Conservation (phyloP, 1,139 yeast genomes). For the Debaryomyces sp. region DNA sequence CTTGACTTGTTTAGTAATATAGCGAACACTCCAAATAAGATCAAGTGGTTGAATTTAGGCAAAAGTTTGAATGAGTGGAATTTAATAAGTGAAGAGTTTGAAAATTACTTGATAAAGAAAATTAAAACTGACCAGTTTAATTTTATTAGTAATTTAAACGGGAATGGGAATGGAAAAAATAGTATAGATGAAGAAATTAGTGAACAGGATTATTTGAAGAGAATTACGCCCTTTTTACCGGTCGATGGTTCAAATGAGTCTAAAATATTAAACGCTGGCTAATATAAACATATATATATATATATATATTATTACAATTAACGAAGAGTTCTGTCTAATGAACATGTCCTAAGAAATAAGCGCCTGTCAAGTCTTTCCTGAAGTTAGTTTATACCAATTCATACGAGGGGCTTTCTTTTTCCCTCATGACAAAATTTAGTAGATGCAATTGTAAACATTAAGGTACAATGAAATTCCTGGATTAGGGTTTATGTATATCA, state of each 20-base stretch:
- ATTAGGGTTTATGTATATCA: background rate
- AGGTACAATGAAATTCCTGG: background rate
- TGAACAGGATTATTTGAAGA: slow-evolving; percentile 40
- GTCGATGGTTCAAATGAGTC: slow-evolving; percentile 43
- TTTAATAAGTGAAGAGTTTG: slow-evolving; percentile 57
- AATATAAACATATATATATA: slow-evolving; percentile 6
- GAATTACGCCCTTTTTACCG: slow-evolving; percentile 44
- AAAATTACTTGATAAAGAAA: slow-evolving; percentile 48
- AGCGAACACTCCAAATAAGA: slow-evolving; percentile 11
- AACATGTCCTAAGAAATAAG: background rate
- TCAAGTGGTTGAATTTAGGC: slow-evolving; percentile 47
- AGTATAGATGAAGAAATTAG: slow-evolving; percentile 16
- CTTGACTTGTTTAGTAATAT: slow-evolving; percentile 5
- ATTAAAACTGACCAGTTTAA: slow-evolving; percentile 41
- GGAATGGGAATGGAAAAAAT: slow-evolving; percentile 6
- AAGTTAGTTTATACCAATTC: too few species aligned
- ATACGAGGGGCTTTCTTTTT: too few species aligned
- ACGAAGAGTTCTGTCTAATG: background rate
- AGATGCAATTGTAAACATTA: background rate
- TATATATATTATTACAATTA: background rate
- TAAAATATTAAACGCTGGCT: slow-evolving; percentile 42
- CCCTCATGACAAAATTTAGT: too few species aligned
- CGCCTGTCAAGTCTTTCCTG: too few species aligned
- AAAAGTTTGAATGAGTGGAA: slow-evolving; percentile 71
- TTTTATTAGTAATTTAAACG: slow-evolving; percentile 12